These are phyloP conservation scores for Bipolaris victoriae DNA, from an alignment of 2,329 filamentous ascomycete genomes.

Conservation along the genomic window DNA sequence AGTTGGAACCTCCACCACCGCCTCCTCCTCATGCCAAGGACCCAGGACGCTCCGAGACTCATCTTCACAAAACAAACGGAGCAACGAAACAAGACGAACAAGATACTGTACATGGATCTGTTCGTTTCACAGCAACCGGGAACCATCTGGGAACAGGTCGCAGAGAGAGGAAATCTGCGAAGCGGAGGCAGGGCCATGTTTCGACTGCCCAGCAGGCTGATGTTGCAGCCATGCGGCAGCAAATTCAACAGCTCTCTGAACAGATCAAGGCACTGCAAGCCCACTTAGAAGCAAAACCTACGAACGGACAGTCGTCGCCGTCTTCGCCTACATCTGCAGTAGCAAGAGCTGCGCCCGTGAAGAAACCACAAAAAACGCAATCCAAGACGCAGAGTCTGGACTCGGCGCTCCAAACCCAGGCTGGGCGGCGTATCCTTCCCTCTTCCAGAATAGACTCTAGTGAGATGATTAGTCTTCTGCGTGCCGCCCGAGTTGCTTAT, in stretches of 20 bases:
- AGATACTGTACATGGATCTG: background rate
- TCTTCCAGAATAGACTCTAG: background rate
- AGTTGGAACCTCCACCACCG: background rate
- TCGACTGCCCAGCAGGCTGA: background rate
- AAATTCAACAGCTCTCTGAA: constrained; percentile 23
- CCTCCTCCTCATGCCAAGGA: background rate
- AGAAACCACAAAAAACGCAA: background rate
- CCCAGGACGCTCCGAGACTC: background rate
- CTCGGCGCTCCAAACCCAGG: background rate
- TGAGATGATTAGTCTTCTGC: background rate
- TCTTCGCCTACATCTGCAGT: background rate
- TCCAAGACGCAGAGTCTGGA: background rate
- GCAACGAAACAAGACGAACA: background rate
- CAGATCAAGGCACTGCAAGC: constrained; percentile 23
- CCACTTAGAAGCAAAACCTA: constrained; percentile 3
- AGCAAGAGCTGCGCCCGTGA: background rate
- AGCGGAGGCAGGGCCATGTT: background rate
- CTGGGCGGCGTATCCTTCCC: background rate
- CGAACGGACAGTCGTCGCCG: background rate
- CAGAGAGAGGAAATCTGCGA: background rate
- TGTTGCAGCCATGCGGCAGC: constrained; percentile 8
- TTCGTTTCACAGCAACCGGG: background rate
- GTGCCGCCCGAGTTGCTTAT: background rate
- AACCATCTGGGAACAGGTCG: background rate
- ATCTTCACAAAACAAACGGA: background rate